Base-by-base conservation (phyloP, 2,329 filamentous ascomycete genomes). In the Fusarium foetens region DNA sequence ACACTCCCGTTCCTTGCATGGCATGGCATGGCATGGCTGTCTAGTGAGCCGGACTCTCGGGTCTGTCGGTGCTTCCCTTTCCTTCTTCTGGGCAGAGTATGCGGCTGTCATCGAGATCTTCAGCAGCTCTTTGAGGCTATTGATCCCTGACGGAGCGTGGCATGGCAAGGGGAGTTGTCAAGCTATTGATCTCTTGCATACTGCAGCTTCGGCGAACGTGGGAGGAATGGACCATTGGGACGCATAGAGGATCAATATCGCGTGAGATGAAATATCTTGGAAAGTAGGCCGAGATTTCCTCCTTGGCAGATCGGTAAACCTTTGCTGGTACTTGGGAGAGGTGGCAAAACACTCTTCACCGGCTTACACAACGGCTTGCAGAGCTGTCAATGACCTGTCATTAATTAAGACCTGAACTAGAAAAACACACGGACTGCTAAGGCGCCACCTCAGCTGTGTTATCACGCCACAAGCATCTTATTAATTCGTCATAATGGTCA, bases 1-100 rank as follows among this genome's bases (percentile, higher is more conserved):
- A 59, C 66, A 52, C 62, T 73, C 70, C 70, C 70, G 70, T 72
- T 73, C 62, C 66, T 72, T 73, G 61, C 66, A 60, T 64, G 8
- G 21, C 46, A 49, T 64, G 8, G 21, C 46, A 49, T 49, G 45
- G 27, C 45, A 48, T 57, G 39, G 36, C 29, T 38, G 48, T 41
- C 63, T 68, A 68, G 58, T 41, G 46, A 57, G 48, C 66, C 67
- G 19, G 25, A 19, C 31, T 48, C 33, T 36, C 46, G 70, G 70
- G 51, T 42, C 48, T 31, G n/a, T 55, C 17, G 43, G 43, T n/a
- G 19, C 31, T 42, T 33, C 23, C 13, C 29, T 38, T 21, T 43
- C 43, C 33, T 16, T 27, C 23, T 29, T 51, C 25, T 35, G 12
- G 42, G 29, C 35, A 39, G 33, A 42, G 11, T 23, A 35, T 39